Conservation (phyloP, 1,284 basidiomycete species). For the Rhodotorula sp. region DNA sequence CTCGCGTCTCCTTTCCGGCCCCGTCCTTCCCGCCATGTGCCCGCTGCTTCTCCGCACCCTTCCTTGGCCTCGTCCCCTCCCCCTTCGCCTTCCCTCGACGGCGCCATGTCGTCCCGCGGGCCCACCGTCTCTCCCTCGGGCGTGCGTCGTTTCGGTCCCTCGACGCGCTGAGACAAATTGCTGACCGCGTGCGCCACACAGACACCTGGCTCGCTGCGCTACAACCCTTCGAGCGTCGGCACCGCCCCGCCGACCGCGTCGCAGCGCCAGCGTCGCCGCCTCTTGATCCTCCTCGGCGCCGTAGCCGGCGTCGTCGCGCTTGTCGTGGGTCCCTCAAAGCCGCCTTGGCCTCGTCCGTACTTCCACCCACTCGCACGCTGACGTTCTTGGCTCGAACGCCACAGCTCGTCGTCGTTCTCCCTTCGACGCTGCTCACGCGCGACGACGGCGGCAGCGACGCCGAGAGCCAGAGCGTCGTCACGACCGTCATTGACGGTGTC, state of each 20-base stretch:
- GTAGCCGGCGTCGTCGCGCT: neutral
- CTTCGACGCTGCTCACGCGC: slow-evolving; percentile 1
- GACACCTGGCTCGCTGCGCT: neutral
- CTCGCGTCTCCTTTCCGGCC: too few relatives aligned
- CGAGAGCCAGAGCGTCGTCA: neutral
- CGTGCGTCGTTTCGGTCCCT: neutral
- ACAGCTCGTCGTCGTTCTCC: slow-evolving; percentile 11
- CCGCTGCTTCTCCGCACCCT: too few relatives aligned
- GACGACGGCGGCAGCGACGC: neutral
- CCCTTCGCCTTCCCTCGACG: too few relatives aligned
- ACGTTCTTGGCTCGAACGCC: too few relatives aligned
- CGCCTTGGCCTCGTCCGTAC: neutral
- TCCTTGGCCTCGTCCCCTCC: too few relatives aligned
- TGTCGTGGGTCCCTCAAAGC: neutral
- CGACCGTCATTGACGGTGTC: slow-evolving; percentile 3
- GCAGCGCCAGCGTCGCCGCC: neutral
- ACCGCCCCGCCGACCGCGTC: neutral
- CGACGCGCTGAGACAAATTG: neutral
- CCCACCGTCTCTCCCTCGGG: too few relatives aligned
- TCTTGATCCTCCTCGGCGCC: neutral
- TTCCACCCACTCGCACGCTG: neutral
- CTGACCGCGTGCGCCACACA: neutral
- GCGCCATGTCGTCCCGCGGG: too few relatives aligned
- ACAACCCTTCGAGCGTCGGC: neutral
- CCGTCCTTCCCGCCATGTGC: too few relatives aligned